Evolutionary conservation across 164 flowering plant species (phyloP).

Genomic region (Kingdonia uniflora): DNA sequence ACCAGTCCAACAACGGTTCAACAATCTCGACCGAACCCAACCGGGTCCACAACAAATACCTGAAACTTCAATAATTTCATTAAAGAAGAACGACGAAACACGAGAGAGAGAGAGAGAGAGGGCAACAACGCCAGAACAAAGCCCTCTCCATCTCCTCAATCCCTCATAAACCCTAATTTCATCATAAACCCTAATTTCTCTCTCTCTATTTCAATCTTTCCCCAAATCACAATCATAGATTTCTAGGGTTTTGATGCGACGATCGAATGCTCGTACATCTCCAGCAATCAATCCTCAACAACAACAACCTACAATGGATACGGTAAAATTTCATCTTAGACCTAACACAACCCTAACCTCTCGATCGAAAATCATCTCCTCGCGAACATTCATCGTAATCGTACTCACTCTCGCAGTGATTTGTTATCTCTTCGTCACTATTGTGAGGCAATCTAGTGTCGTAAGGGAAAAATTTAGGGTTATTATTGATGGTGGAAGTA

Average conservation of each 20-base stretch:
- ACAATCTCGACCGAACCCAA: too few relatives aligned
- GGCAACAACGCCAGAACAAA: neutral
- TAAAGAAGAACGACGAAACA: too few relatives aligned
- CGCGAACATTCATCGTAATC: slow-evolving; percentile 14
- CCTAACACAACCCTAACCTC: slow-evolving; percentile 19
- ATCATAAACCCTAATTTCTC: neutral
- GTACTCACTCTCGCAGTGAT: slow-evolving; percentile 11
- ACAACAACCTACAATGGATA: slow-evolving; percentile 31
- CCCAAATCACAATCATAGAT: neutral
- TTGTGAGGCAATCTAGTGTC: slow-evolving; percentile 4
- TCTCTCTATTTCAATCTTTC: neutral
- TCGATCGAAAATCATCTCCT: slow-evolving; percentile 10
- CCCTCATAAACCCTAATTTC: neutral
- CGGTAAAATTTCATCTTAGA: slow-evolving; percentile 42
- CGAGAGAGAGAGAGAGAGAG: slow-evolving; percentile 26
- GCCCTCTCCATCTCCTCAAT: slow-evolving; percentile 1
- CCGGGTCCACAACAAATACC: too few relatives aligned
- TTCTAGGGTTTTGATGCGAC: slow-evolving; percentile 48
- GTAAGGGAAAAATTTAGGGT: slow-evolving; percentile 28
- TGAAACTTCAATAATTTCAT: too few relatives aligned
- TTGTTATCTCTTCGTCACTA: slow-evolving; percentile 14
- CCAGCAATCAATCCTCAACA: slow-evolving; percentile 2
- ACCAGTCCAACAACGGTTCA: too few relatives aligned
- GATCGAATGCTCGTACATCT: slow-evolving; percentile 48
- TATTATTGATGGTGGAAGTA: slow-evolving; percentile 89